phyloP scores from a whole-genome alignment of 805 yeast species.

The Grigorovia humatica region DNA sequence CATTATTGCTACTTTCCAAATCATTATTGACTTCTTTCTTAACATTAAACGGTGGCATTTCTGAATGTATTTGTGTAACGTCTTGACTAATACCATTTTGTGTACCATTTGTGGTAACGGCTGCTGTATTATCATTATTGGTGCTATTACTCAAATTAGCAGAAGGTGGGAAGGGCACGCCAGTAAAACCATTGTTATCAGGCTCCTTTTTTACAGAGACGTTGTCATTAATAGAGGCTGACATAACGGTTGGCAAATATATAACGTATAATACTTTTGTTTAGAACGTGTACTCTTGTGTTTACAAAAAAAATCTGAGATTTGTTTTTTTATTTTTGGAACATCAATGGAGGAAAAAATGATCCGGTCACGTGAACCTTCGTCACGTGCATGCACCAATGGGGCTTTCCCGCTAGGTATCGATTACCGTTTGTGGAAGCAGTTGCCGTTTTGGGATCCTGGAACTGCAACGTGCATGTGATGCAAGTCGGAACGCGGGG shows the following conservation, averaged over 20 bases:
- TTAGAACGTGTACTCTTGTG: not conserved
- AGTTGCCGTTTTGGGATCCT: no score
- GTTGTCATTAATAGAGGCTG: not conserved
- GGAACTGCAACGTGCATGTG: no score
- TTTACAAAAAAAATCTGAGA: not conserved
- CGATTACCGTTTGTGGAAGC: no score
- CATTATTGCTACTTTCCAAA: not conserved
- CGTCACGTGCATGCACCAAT: no score
- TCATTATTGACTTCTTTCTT: not conserved
- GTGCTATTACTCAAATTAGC: not conserved
- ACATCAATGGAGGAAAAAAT: no score
- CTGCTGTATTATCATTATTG: not conserved
- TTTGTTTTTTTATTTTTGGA: no score
- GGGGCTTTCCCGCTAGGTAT: no score
- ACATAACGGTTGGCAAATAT: not conserved
- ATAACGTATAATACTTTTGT: not conserved
- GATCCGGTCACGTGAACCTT: no score
- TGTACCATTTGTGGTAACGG: no score
- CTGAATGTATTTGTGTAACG: not conserved
- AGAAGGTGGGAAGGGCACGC: constrained; percentile 3
- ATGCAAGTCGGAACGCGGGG: no score
- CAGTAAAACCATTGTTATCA: not conserved
- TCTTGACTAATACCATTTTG: not conserved
- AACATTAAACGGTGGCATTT: not conserved
- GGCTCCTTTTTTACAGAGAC: not conserved